Conservation (phyloP, 2,329 filamentous ascomycete species). For the Aspergillus sp. region DNA sequence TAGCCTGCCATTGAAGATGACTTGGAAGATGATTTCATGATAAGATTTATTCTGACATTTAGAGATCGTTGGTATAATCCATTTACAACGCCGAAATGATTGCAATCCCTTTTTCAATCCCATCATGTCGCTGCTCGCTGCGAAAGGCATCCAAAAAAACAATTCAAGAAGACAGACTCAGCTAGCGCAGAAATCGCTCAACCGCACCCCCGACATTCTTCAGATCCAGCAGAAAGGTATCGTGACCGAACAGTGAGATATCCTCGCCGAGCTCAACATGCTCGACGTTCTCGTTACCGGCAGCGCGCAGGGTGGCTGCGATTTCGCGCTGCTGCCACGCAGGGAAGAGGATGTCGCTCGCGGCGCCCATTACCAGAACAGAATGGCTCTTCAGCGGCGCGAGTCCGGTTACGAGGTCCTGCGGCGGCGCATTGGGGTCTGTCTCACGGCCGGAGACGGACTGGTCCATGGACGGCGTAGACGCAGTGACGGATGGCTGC, state of each 20-base stretch:
- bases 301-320: slow-evolving; percentile 66
- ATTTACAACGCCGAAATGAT: no score
- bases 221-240: slow-evolving; percentile 88
- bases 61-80: no score
- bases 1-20: no score
- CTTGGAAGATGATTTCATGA: no score
- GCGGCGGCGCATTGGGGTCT: slow-evolving; percentile 48
- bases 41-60: no score
- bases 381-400: slow-evolving; percentile 63
- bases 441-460: slow-evolving; percentile 12
- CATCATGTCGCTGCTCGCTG: slow-evolving; percentile 2
- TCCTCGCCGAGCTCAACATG: slow-evolving; percentile 92
- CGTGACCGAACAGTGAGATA: slow-evolving; percentile 88
- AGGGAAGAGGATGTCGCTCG: slow-evolving; percentile 92
- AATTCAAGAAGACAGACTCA: neutral
- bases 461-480: slow-evolving; percentile 24
- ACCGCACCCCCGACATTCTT: slow-evolving; percentile 84
- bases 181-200: slow-evolving; percentile 63
- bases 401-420: slow-evolving; percentile 71
- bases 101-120: no score
- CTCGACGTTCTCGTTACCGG: slow-evolving; percentile 70
- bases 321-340: slow-evolving; percentile 97
- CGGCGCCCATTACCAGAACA: slow-evolving; percentile 83
- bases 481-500: slow-evolving; percentile 50
- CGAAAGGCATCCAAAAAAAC: slow-evolving; percentile 4